phyloP scores from a whole-genome alignment of 495 filamentous ascomycete genomes.

The Podospora pseudoanserina region DNA sequence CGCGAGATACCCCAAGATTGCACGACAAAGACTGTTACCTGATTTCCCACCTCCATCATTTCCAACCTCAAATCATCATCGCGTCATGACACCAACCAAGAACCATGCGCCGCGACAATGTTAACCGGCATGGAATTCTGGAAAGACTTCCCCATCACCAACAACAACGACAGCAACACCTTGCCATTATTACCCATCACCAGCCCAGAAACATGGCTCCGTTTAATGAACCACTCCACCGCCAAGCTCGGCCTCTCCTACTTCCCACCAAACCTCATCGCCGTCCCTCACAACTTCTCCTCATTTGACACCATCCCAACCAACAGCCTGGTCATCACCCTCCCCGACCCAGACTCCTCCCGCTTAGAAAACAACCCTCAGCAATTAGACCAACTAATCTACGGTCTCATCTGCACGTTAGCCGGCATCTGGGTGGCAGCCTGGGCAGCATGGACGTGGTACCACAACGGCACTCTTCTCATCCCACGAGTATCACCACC shows the following conservation, averaged over 20 bases:
- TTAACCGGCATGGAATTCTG: neutral
- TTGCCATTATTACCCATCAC: neutral
- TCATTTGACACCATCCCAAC: neutral
- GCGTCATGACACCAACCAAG: neutral
- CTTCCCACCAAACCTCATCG: conserved; percentile 1
- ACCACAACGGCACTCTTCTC: neutral
- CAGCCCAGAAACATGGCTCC: neutral
- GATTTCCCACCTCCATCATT: neutral
- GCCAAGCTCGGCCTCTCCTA: neutral
- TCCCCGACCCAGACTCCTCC: neutral
- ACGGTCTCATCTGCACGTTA: neutral
- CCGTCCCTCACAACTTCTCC: neutral
- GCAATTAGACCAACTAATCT: neutral
- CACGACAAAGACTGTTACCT: neutral
- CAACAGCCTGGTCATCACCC: neutral
- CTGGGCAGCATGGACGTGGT: neutral
- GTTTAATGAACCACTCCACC: neutral
- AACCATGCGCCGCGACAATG: neutral
- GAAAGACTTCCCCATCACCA: neutral
- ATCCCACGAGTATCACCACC: neutral
- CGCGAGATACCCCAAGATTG: neutral
- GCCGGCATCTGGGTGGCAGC: neutral
- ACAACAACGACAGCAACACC: neutral
- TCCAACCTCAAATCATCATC: neutral
- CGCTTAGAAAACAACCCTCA: neutral